Evolutionary conservation across 2,329 filamentous ascomycete genomes (phyloP).

Genomic region (Orbilia blumenaviensis): DNA sequence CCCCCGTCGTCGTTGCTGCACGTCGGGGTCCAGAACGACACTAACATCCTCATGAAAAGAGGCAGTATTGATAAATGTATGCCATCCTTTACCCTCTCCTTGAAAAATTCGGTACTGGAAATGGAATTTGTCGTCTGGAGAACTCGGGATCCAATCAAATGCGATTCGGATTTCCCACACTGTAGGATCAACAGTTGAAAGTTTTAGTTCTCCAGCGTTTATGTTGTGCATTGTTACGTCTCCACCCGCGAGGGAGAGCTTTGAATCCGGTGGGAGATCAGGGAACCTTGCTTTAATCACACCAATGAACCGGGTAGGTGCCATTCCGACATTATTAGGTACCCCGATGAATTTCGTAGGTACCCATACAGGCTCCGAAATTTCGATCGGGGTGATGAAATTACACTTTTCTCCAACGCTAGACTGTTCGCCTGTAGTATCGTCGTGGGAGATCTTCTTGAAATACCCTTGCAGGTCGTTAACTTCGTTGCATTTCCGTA

Average conservation of each 20-base stretch:
- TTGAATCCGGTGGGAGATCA: not conserved
- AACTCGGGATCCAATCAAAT: not conserved
- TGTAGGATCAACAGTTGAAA: too few species aligned
- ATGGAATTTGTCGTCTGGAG: not conserved
- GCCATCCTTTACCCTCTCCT: not conserved
- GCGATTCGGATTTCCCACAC: not conserved
- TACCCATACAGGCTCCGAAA: not conserved
- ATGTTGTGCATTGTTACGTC: not conserved
- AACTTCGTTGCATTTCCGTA: not conserved
- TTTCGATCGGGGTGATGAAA: not conserved
- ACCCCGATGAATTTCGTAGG: not conserved
- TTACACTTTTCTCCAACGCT: not conserved
- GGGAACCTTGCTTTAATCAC: not conserved
- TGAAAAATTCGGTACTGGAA: not conserved
- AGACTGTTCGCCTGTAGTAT: not conserved
- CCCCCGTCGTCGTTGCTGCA: not conserved
- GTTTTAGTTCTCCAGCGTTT: not conserved
- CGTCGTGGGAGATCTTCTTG: too few species aligned
- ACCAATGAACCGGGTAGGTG: too few species aligned
- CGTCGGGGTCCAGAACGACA: not conserved
- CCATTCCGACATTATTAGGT: too few species aligned
- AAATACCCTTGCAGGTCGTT: not conserved
- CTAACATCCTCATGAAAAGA: not conserved
- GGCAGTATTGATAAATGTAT: not conserved
- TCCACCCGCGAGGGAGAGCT: not conserved